Conservation (phyloP, 2,329 filamentous ascomycete genomes). For the Biscogniauxia mediterranea region DNA sequence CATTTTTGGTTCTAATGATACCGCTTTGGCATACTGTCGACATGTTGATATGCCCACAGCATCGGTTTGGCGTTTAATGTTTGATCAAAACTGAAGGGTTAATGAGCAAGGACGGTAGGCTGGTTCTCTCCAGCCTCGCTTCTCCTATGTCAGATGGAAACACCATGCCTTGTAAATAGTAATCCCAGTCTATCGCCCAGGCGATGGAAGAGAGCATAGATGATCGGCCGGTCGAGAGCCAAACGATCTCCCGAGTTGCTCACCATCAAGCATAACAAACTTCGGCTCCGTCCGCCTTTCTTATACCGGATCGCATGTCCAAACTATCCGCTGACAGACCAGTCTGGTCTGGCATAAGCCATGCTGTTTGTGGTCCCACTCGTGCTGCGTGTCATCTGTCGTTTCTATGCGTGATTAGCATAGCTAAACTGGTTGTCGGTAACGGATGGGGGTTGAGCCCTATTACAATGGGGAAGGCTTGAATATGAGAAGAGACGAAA, state of each 20-base stretch:
- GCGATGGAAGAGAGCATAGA: constrained; percentile 13
- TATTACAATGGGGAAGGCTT: not conserved
- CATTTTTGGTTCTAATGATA: constrained; percentile 28
- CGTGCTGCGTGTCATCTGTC: not conserved
- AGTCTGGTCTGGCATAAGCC: not conserved
- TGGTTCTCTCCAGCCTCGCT: constrained; percentile 7
- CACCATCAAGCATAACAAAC: constrained; percentile 25
- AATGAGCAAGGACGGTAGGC: constrained; percentile 11
- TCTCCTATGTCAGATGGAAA: constrained; percentile 18
- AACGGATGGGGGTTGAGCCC: not conserved
- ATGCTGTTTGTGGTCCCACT: constrained; percentile 3
- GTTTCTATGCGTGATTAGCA: not conserved
- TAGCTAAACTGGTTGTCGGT: not conserved
- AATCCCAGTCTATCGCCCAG: constrained; percentile 1
- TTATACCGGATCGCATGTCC: constrained; percentile 16
- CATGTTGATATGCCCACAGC: constrained; percentile 22
- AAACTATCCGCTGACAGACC: constrained; percentile 1
- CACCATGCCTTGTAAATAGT: constrained; percentile 29
- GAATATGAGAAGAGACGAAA: not conserved
- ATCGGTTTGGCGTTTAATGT: constrained; percentile 27
- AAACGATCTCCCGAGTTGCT: constrained; percentile 15
- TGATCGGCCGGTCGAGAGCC: constrained; percentile 16
- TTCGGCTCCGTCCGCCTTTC: constrained; percentile 10
- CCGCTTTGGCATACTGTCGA: constrained; percentile 24
- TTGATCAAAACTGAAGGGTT: constrained; percentile 19